A percentile compares a stretch with the other conserved stretches of the same genome.
Conservation (phyloP, 371 early-diverging fungal genomes). For the Mycotypha africana region DNA sequence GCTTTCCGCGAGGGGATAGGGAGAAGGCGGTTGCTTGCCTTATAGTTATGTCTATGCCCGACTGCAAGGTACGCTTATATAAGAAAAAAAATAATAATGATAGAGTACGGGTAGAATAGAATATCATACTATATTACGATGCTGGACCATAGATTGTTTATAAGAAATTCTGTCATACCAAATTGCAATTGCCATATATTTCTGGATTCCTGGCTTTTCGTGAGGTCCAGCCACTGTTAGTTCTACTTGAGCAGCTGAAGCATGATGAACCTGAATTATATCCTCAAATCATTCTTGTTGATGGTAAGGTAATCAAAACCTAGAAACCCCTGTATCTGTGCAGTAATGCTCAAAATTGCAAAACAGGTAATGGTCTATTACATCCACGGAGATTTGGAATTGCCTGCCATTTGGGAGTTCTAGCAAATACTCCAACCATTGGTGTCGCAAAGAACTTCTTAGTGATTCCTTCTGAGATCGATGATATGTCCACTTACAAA, state of each 20-base stretch:
- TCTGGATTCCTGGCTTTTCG: conserved; percentile 89
- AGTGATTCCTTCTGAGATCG: conserved; percentile 46
- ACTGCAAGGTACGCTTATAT: conserved; percentile 35
- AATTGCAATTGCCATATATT: conserved; percentile 70
- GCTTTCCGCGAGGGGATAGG: conserved; percentile 60
- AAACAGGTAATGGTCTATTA: conserved; percentile 71
- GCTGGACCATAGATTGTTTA: conserved; percentile 64
- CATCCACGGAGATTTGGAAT: conserved; percentile 88
- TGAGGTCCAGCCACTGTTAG: conserved; percentile 62
- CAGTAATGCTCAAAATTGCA: too few species aligned
- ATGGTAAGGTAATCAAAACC: conserved; percentile 70
- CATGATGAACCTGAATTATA: conserved; percentile 44
- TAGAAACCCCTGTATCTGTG: too few species aligned
- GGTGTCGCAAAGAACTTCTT: conserved; percentile 89
- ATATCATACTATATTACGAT: too few species aligned
- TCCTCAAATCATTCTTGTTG: conserved; percentile 79
- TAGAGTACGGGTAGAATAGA: too few species aligned
- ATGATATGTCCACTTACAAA: conserved; percentile 22
- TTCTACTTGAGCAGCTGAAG: conserved; percentile 50
- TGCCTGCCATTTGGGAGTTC: conserved; percentile 84
- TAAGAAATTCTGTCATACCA: conserved; percentile 45
- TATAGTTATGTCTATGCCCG: conserved; percentile 62
- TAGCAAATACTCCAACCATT: conserved; percentile 66
- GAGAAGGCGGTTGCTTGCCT: conserved; percentile 74
- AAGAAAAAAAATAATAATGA: too few species aligned